Base-by-base conservation (phyloP, 1,284 basidiomycete genomes). In the Trametes hirsuta region DNA sequence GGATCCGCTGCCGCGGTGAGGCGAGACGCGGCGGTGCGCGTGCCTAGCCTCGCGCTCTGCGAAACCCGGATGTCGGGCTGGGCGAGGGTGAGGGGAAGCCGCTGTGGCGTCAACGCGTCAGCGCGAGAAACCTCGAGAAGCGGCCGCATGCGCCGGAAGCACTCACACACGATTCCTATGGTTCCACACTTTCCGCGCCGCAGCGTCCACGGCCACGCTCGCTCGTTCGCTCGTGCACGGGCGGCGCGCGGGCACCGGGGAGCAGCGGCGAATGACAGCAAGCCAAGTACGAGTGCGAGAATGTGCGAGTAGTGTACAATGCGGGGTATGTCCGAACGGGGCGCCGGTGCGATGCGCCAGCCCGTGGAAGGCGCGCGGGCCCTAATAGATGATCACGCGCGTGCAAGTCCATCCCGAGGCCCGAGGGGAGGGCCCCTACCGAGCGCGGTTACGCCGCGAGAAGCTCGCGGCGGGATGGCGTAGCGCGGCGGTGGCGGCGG, bases 81-180 rank as follows among this genome's bases (percentile, higher is more conserved):
- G 22, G 24, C 15, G 39, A 30, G 36, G 37, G 41, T 36, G 53
- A 34, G 39, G 42, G 55, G 55, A 58, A 53, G 42, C 47, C 24
- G 41, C 53, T 39, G 54, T 53, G 58, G 64, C 60, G 55, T 47
- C 64, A 59, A 49, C 25, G 18, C n/a, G 57, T 62, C 60, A 60
- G 60, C 61, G 59, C 61, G 61, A 63, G 58, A 65, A 61, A 61
- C 42, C 34, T 52, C 58, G 64, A 65, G 64, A 65, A 65, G 60
- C 50, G 49, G 44, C 46, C 55, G 63, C 60, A 49, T 62, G 58
- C 53, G 47, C 58, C 55, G 62, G 57, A 55, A 50, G 39, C 47
- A 58, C 64, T 55, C 58, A 65, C 64, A 58, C 56, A 64, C 58
- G 18, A 36, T 49, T 41, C 56, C 52, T 34, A 39, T 21, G 36